Evolutionary conservation across 139 green algal genomes (phyloP).

Genomic region (Tetraselmis striata): DNA sequence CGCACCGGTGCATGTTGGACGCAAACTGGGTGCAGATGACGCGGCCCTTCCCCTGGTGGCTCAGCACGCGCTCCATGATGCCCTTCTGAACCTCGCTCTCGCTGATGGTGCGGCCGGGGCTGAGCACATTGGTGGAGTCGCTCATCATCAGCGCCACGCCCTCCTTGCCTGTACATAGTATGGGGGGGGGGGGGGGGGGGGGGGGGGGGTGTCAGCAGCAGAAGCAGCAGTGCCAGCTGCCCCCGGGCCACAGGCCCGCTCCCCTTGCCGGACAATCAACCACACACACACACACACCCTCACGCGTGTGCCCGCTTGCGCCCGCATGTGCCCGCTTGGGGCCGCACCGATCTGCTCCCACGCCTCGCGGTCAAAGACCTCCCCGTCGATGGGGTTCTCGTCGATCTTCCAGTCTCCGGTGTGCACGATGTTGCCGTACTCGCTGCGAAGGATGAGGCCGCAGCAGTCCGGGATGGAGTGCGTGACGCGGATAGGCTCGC

Average conservation of each 20-base stretch:
- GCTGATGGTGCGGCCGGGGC: conserved; percentile 75
- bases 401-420: conserved; percentile 98
- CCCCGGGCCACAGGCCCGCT: too few species aligned
- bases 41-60: conserved; percentile 72
- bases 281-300: too few species aligned
- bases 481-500: conserved; percentile 84
- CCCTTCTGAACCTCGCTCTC: conserved; percentile 68
- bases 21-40: conserved; percentile 92
- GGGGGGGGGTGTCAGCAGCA: background rate
- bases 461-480: conserved; percentile 98
- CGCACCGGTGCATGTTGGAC: conserved; percentile 78
- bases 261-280: too few species aligned
- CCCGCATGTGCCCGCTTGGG: too few species aligned
- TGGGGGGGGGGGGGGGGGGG: background rate
- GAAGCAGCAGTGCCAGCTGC: too few species aligned
- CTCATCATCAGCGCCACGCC: conserved; percentile 87
- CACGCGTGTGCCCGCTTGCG: too few species aligned
- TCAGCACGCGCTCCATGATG: conserved; percentile 62
- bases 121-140: conserved; percentile 96
- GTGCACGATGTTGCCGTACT: conserved; percentile 90
- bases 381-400: conserved; percentile 86
- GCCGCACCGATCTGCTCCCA: conserved; percentile 72
- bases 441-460: conserved; percentile 80
- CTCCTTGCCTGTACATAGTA: conserved; percentile 51
- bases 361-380: conserved; percentile 79